Base-by-base conservation (phyloP, 192 early-diverging fungal genomes). In the Pecoramyces ruminantium region DNA sequence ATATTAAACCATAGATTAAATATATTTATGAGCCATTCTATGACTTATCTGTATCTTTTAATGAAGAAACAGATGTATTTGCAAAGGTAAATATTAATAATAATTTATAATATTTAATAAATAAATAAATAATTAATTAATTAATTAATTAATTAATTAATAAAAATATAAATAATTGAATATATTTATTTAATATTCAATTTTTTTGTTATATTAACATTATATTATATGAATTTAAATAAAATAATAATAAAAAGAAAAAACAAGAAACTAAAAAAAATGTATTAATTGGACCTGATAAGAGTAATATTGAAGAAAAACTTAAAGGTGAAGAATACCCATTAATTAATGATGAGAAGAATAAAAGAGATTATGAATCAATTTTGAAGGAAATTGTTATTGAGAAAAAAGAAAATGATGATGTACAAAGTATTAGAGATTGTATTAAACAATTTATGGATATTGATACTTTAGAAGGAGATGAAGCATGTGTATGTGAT, bases 401-500 rank as follows among this genome's bases (percentile, higher is more conserved):
- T 11, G 30, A 30, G 11, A 80, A 79, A n/a, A n/a, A 25, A 0
- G 34, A 39, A n/a, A 79, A 39, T 27, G 25, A n/a, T 25, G 17
- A 79, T 21, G 42, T 42, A 13, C 34, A 83, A 29, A 86, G 83
- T 4, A 83, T 89, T 12, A 38, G 79, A 30, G 85, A 86, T 1
- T 89, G 88, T 29, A 77, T 89, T 34, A 82, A 77, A 30, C 82
- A 85, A 27, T 92, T 93, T 81, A 87, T 90, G 30, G 85, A 81
- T 40, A 90, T 92, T 3, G 92, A 93, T 79, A 78, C 80, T 18
- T 80, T 93, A 28, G 90, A 92, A n/a, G 91, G 90, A 2, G 86
- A 89, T 21, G 87, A 92, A 82, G 83, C 82, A 14, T 92, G 89
- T 82, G 86, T 88, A 0, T 93, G 92, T 81, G 91, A 93, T 16